A percentile compares a stretch with the other conserved stretches of the same genome.
Evolutionary conservation across 768 basidiomycete species (phyloP).

Genomic region (Tylopilus cervinicoccineus): DNA sequence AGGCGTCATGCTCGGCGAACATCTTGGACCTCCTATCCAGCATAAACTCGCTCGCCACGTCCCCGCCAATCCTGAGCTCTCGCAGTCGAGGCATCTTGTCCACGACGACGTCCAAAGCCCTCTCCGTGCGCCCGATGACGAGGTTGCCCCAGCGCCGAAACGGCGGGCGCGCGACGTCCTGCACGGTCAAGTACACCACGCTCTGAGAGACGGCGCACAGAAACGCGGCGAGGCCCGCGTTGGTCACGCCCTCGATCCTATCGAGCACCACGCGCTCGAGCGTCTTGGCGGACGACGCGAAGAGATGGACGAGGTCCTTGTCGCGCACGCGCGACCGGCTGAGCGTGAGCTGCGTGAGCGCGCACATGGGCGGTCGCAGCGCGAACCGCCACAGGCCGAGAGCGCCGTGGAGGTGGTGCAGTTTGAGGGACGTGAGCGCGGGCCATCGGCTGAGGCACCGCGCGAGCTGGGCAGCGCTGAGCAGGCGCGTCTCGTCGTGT

Average conservation of each 20-base stretch:
- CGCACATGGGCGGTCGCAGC: conserved; percentile 14
- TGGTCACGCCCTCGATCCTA: conserved; percentile 17
- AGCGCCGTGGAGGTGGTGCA: conserved; percentile 14
- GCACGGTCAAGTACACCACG: conserved; percentile 13
- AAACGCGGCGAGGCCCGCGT: conserved; percentile 14
- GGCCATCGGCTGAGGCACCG: conserved; percentile 17
- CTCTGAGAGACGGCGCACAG: conserved; percentile 10
- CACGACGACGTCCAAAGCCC: conserved; percentile 17
- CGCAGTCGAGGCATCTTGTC: conserved; percentile 17
- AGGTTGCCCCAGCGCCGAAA: conserved; percentile 15
- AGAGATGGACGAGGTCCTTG: conserved; percentile 17
- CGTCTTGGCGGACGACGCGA: conserved; percentile 6
- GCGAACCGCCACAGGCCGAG: conserved; percentile 11
- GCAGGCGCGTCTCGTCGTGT: not conserved
- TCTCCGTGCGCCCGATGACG: conserved; percentile 15
- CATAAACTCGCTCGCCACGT: conserved; percentile 25
- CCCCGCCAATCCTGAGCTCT: conserved; percentile 18
- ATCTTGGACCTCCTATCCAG: conserved; percentile 18
- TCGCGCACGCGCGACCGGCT: conserved; percentile 13
- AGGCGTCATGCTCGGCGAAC: conserved; percentile 5
- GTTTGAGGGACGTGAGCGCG: conserved; percentile 6
- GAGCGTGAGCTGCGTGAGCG: conserved; percentile 19
- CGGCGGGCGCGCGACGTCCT: conserved; percentile 19
- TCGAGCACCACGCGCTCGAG: conserved; percentile 21
- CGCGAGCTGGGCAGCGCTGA: conserved; percentile 16